phyloP scores from a whole-genome alignment of 2,329 filamentous ascomycete species.

The Fusarium sp. region DNA sequence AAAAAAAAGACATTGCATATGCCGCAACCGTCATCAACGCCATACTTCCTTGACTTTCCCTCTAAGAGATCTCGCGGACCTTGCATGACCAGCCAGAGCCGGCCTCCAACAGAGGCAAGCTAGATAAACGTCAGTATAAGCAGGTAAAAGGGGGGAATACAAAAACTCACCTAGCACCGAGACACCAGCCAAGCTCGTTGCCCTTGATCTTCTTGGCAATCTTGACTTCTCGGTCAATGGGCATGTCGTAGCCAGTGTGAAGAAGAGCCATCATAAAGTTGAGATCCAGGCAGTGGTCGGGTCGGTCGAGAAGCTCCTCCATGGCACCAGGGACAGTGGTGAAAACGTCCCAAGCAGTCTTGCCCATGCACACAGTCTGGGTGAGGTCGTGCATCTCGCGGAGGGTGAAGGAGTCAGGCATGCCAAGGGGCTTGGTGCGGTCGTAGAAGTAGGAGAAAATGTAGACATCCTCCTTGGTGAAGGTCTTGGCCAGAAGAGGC shows the following conservation, averaged over 20 bases:
- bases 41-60: constrained; percentile 29
- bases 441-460: constrained; percentile 99
- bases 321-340: constrained; percentile 76
- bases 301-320: constrained; percentile 78
- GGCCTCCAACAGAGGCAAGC: constrained; percentile 81
- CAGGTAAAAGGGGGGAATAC: neutral
- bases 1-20: constrained; percentile 39
- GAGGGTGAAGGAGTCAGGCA: constrained; percentile 97
- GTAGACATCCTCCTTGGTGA: constrained; percentile 88
- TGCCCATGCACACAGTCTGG: constrained; percentile 81
- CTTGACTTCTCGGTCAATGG: constrained; percentile 92
- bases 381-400: constrained; percentile 88
- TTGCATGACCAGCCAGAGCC: constrained; percentile 91
- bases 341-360: constrained; percentile 81
- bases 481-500: constrained; percentile 89
- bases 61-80: constrained; percentile 74
- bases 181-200: constrained; percentile 96
- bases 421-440: constrained; percentile 89
- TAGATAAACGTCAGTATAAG: constrained; percentile 49
- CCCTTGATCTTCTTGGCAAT: constrained; percentile 99
- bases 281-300: constrained; percentile 92
- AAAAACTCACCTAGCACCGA: constrained; percentile 83
- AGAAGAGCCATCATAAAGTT: constrained; percentile 95
- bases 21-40: constrained; percentile 39
- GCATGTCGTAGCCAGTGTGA: constrained; percentile 98